Evolutionary conservation across 2,329 filamentous ascomycete genomes (phyloP).

Genomic region (Colletotrichum noveboracense): DNA sequence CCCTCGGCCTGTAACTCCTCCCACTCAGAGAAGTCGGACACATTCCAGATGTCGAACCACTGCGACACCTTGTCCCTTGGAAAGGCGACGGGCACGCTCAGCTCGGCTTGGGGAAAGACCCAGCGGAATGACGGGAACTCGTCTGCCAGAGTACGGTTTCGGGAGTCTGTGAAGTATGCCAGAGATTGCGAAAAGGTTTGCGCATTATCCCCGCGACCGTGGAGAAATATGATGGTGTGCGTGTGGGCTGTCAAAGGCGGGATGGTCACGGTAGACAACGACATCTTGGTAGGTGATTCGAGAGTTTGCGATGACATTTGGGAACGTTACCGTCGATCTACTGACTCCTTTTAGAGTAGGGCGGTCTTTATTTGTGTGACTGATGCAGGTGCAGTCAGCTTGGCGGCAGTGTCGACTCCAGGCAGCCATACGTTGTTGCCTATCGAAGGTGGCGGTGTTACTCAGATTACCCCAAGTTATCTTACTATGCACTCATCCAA

Average conservation of each 20-base stretch:
- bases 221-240: conserved; percentile 50
- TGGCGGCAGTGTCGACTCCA: background rate
- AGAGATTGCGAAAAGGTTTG: conserved; percentile 36
- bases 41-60: conserved; percentile 58
- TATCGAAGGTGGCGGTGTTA: background rate
- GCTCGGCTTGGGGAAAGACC: conserved; percentile 53
- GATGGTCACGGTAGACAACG: background rate
- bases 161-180: conserved; percentile 33
- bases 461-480: background rate
- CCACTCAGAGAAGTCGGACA: conserved; percentile 40
- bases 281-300: background rate
- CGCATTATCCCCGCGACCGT: conserved; percentile 48
- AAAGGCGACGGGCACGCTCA: conserved; percentile 28
- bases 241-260: conserved; percentile 34
- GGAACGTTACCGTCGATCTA: background rate
- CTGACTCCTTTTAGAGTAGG: too few species aligned
- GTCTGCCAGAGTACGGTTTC: conserved; percentile 37
- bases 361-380: background rate
- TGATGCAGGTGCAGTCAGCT: background rate
- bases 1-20: conserved; percentile 49
- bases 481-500: background rate
- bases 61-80: conserved; percentile 32
- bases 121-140: conserved; percentile 51
- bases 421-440: background rate
- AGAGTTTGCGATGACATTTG: background rate